phyloP scores from a whole-genome alignment of 805 yeast species.

The Saturnispora diversa region DNA sequence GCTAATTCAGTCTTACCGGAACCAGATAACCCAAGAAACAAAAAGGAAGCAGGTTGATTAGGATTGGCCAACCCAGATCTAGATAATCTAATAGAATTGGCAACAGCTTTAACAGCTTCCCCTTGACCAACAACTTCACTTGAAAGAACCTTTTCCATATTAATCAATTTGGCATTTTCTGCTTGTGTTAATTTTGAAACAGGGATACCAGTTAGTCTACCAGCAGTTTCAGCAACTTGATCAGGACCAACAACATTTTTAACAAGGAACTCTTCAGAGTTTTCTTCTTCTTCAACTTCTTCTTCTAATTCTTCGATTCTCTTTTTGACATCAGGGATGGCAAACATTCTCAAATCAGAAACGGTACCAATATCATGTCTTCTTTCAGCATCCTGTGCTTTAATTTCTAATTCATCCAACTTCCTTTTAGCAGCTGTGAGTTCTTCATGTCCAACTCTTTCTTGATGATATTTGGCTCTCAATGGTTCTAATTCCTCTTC shows the following conservation, averaged over 20 bases:
- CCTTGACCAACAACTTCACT: conserved; percentile 88
- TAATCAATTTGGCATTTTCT: conserved; percentile 86
- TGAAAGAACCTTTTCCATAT: conserved; percentile 84
- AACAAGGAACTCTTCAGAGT: conserved; percentile 48
- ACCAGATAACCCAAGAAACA: conserved; percentile 92
- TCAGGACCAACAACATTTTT: conserved; percentile 80
- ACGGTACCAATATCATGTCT: conserved; percentile 90
- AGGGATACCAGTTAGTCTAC: conserved; percentile 94
- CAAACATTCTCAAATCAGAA: conserved; percentile 94
- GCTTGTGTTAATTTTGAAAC: conserved; percentile 91
- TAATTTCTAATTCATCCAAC: conserved; percentile 84
- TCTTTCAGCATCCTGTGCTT: conserved; percentile 95
- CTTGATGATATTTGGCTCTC: conserved; percentile 76
- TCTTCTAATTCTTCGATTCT: conserved; percentile 70
- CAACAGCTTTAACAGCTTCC: conserved; percentile 92
- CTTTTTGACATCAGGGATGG: conserved; percentile 84
- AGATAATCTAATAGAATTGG: conserved; percentile 87
- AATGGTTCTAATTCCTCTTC: conserved; percentile 82
- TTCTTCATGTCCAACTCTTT: conserved; percentile 85
- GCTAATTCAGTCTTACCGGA: conserved; percentile 98
- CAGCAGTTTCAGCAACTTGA: conserved; percentile 88
- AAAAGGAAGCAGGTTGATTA: conserved; percentile 89
- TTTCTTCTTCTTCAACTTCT: conserved; percentile 59
- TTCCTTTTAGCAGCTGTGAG: conserved; percentile 82
- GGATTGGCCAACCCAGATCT: conserved; percentile 96